phyloP scores from a whole-genome alignment of 2,329 filamentous ascomycete species.

The Colletotrichum sp. region DNA sequence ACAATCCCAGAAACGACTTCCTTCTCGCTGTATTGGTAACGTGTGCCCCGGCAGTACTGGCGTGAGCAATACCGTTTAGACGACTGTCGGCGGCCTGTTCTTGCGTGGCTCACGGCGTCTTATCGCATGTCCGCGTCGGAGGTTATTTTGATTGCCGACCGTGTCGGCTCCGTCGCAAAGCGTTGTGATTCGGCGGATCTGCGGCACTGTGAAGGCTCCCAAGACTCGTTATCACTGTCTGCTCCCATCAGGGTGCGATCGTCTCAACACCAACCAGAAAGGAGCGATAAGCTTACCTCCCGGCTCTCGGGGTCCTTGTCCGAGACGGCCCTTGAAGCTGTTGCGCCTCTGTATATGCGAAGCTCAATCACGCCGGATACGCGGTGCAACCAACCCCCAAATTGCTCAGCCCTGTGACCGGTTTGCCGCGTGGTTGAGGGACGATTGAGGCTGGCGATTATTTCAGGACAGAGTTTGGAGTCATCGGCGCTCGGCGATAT shows the following conservation, averaged over 20 bases:
- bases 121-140: not conserved
- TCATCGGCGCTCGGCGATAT: not conserved
- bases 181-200: not conserved
- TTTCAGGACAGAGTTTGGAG: not conserved
- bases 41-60: not conserved
- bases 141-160: not conserved
- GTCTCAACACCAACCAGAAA: not conserved
- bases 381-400: not conserved
- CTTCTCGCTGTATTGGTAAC: too few species aligned
- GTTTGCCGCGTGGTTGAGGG: not conserved
- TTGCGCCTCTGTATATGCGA: not conserved
- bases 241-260: not conserved
- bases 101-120: not conserved
- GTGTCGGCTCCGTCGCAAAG: not conserved
- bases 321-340: not conserved
- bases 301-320: not conserved
- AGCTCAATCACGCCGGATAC: not conserved
- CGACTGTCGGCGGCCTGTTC: not conserved
- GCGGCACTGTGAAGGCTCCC: conserved; percentile 2
- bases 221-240: not conserved
- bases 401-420: not conserved
- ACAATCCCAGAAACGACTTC: too few species aligned
- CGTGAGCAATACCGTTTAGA: not conserved
- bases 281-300: conserved; percentile 13
- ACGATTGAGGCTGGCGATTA: not conserved